Percentiles rank a stretch among this genome's conserved stretches.
Evolutionary conservation across 164 flowering plant genomes (phyloP).

Genomic region (Kalanchoe fedtschenkoi): DNA sequence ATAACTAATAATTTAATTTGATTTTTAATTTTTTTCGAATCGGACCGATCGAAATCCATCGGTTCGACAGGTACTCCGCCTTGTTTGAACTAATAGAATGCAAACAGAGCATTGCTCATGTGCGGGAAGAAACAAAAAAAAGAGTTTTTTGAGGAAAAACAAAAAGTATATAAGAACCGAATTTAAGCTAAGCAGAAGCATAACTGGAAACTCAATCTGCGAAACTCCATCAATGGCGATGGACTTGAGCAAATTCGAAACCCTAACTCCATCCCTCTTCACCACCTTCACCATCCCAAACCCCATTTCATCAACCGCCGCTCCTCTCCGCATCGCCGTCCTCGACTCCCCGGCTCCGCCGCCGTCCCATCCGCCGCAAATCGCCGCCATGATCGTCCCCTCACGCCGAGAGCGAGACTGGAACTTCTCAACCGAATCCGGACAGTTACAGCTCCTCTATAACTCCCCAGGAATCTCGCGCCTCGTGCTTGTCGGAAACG

Average conservation of each 20-base stretch:
- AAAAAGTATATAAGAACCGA: no score
- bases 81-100: no score
- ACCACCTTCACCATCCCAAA: conserved; percentile 61
- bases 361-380: conserved; percentile 15
- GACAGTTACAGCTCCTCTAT: conserved; percentile 67
- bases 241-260: conserved; percentile 41
- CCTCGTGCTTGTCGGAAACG: conserved; percentile 48
- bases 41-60: no score
- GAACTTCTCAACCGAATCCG: conserved; percentile 68
- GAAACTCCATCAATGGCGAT: conserved; percentile 40
- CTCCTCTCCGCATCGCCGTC: conserved; percentile 45
- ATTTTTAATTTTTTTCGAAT: no score
- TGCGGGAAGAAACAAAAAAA: no score
- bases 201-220: no score
- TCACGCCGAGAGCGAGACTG: conserved; percentile 63
- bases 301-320: conserved; percentile 15
- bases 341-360: conserved; percentile 44
- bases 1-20: no score
- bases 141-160: no score
- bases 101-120: no score
- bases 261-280: conserved; percentile 55
- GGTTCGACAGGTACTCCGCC: no score
- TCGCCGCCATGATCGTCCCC: conserved; percentile 80
- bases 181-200: no score
- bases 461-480: conserved; percentile 47